These are phyloP conservation scores for Pontederia paniculata DNA, from an alignment of 176 grass and related monocot genomes.

Conservation along the genomic window DNA sequence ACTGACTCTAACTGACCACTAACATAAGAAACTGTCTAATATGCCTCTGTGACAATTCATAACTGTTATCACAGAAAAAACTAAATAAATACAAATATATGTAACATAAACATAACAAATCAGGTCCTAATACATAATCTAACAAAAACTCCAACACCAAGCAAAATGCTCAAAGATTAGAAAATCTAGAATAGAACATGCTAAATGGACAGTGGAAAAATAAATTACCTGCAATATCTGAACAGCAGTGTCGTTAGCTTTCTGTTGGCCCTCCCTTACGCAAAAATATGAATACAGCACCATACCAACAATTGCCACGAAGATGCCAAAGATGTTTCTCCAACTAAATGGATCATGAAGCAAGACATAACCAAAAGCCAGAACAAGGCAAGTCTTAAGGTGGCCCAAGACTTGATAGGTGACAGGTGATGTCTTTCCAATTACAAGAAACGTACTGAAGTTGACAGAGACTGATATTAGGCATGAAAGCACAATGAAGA, in stretches of 20 bases:
- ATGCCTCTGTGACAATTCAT: no score
- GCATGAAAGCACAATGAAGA: constrained; percentile 76
- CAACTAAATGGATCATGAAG: constrained; percentile 90
- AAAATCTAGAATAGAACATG: neutral
- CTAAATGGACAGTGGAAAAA: neutral
- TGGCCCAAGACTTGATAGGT: constrained; percentile 91
- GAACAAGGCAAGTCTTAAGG: constrained; percentile 87
- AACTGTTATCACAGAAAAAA: no score
- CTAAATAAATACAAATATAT: no score
- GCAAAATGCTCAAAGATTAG: neutral
- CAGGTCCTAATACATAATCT: no score
- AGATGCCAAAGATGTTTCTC: constrained; percentile 86
- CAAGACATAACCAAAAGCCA: constrained; percentile 74
- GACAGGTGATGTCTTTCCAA: constrained; percentile 84
- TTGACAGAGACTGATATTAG: constrained; percentile 85
- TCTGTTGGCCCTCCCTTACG: constrained; percentile 46
- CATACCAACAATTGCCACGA: constrained; percentile 75
- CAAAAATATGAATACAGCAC: constrained; percentile 75
- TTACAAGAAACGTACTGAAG: constrained; percentile 90
- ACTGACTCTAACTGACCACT: no score
- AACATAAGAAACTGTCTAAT: no score
- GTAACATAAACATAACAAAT: no score
- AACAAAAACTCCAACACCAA: neutral
- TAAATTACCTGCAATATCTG: constrained; percentile 12
- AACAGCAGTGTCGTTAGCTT: constrained; percentile 31